These are phyloP conservation scores for Rhamnella rubrinervis DNA, from an alignment of 331 rosid genomes.

Conservation along the genomic window DNA sequence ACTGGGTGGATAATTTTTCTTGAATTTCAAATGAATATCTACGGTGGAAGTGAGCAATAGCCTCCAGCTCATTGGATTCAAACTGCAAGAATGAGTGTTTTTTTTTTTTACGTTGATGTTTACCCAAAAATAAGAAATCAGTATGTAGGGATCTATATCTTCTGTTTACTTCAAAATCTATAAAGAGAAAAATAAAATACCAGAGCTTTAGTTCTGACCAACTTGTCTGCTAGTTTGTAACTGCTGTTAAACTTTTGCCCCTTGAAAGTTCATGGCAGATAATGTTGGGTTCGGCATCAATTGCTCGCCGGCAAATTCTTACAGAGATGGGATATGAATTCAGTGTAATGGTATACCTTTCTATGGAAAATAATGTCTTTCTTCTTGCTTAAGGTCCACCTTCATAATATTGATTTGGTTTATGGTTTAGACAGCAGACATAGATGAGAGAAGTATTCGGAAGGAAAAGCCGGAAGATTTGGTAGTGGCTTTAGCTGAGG, in stretches of 20 bases:
- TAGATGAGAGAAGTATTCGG: constrained; percentile 80
- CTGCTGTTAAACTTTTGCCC: neutral
- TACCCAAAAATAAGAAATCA: no score
- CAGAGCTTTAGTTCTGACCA: no score
- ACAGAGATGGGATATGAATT: constrained; percentile 84
- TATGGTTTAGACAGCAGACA: constrained; percentile 69
- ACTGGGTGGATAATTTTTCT: no score
- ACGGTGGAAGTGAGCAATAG: no score
- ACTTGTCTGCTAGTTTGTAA: neutral
- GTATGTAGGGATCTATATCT: neutral
- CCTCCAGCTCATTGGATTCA: no score
- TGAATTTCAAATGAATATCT: no score
- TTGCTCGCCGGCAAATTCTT: constrained; percentile 73
- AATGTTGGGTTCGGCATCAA: constrained; percentile 83
- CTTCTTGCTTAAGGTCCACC: constrained; percentile 10
- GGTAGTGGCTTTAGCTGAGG: constrained; percentile 82
- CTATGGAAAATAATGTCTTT: neutral
- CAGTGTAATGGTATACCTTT: constrained; percentile 52
- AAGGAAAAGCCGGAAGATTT: constrained; percentile 77
- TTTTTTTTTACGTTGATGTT: no score
- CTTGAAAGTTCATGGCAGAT: constrained; percentile 36
- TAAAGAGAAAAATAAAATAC: neutral
- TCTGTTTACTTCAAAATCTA: neutral
- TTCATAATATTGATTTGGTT: constrained; percentile 27
- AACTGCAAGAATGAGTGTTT: no score